Evolutionary conservation across 2,329 filamentous ascomycete genomes (phyloP).

Genomic region (Botrytis sinoallii): DNA sequence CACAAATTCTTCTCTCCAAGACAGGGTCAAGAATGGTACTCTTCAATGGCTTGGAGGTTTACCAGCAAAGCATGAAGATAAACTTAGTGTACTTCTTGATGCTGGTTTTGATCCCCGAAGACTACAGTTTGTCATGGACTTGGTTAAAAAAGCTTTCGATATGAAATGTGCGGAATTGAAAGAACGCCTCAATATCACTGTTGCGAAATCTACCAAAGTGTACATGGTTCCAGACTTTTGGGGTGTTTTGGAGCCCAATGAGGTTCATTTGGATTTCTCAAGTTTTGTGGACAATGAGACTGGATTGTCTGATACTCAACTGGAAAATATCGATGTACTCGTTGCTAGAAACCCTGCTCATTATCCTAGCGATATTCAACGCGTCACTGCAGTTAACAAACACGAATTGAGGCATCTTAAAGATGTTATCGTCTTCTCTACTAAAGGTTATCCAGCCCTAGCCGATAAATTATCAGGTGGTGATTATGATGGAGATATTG

Average conservation of each 20-base stretch:
- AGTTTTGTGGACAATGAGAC: conserved; percentile 53
- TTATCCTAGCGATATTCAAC: conserved; percentile 70
- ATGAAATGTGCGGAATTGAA: conserved; percentile 40
- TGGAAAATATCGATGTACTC: conserved; percentile 59
- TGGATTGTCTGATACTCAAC: conserved; percentile 50
- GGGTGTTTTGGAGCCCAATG: conserved; percentile 56
- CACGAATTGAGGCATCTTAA: conserved; percentile 63
- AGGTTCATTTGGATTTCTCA: conserved; percentile 68
- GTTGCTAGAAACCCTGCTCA: conserved; percentile 69
- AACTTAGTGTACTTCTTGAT: conserved; percentile 53
- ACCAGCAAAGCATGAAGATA: conserved; percentile 43
- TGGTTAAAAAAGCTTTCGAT: conserved; percentile 36
- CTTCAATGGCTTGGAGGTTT: conserved; percentile 29
- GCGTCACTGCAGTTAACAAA: conserved; percentile 57
- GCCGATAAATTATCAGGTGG: conserved; percentile 73
- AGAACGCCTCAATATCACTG: conserved; percentile 56
- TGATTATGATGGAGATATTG: conserved; percentile 77
- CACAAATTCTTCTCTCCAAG: conserved; percentile 42
- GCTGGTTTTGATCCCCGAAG: conserved; percentile 56
- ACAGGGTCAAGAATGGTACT: conserved; percentile 32
- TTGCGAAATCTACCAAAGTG: conserved; percentile 59
- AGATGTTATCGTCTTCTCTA: conserved; percentile 77
- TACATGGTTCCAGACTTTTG: conserved; percentile 69
- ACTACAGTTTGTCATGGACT: conserved; percentile 48
- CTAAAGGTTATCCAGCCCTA: conserved; percentile 57